Percentiles rank a stretch among this genome's conserved stretches.
These are phyloP conservation scores for Apiospora kogelbergensis DNA, from an alignment of 2,329 filamentous ascomycete genomes.

Conservation along the genomic window DNA sequence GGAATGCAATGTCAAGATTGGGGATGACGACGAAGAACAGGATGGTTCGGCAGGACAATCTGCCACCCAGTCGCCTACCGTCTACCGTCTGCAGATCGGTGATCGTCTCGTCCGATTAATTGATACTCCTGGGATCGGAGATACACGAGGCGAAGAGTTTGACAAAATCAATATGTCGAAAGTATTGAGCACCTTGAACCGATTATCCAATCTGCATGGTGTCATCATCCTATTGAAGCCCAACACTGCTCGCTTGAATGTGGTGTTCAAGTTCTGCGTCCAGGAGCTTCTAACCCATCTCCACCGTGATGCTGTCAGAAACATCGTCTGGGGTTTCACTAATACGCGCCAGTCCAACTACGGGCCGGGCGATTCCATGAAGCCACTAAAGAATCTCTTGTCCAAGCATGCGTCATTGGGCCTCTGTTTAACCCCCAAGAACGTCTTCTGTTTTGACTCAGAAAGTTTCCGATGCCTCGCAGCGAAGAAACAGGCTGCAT, in stretches of 20 bases:
- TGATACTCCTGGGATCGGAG: slow-evolving; percentile 43
- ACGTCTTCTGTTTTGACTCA: slow-evolving; percentile 42
- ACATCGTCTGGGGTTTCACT: slow-evolving; percentile 45
- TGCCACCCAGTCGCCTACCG: slow-evolving; percentile 35
- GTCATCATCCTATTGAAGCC: slow-evolving; percentile 43
- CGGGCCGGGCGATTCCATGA: slow-evolving; percentile 39
- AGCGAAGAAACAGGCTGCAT: slow-evolving; percentile 30
- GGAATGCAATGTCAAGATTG: slow-evolving; percentile 30
- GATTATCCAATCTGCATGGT: slow-evolving; percentile 37
- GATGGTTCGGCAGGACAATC: slow-evolving; percentile 34
- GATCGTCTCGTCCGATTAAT: slow-evolving; percentile 35
- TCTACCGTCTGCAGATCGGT: slow-evolving; percentile 32
- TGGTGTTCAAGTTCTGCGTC: slow-evolving; percentile 40
- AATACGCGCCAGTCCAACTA: slow-evolving; percentile 42
- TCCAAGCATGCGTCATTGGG: slow-evolving; percentile 29
- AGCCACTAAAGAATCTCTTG: slow-evolving; percentile 32
- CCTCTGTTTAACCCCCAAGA: slow-evolving; percentile 29
- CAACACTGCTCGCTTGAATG: slow-evolving; percentile 36
- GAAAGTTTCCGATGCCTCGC: slow-evolving; percentile 44
- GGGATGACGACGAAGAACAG: slow-evolving; percentile 29
- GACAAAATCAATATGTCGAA: slow-evolving; percentile 41
- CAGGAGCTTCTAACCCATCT: slow-evolving; percentile 40
- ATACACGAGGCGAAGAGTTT: slow-evolving; percentile 36
- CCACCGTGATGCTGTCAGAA: slow-evolving; percentile 36
- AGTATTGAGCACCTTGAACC: slow-evolving; percentile 34